phyloP scores from a whole-genome alignment of 1,284 basidiomycete genomes.

The Somion occarium region DNA sequence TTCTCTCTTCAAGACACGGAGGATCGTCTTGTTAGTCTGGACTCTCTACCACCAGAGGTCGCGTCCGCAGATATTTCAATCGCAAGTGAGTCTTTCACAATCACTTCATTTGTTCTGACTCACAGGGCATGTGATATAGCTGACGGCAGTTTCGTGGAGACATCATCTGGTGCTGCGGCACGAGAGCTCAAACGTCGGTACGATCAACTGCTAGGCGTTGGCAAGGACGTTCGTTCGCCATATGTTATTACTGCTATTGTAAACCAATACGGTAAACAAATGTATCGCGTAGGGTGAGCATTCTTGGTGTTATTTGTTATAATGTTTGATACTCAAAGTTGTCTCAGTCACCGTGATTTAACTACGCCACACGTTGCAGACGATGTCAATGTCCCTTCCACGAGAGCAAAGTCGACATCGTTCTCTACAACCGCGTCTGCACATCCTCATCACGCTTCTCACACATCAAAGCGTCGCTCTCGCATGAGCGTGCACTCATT shows the following conservation, averaged over 20 bases:
- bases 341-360: not conserved
- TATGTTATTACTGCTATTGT: constrained; percentile 74
- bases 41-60: constrained; percentile 41
- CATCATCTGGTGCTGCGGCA: constrained; percentile 66
- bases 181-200: constrained; percentile 70
- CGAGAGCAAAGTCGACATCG: constrained; percentile 12
- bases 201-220: constrained; percentile 63
- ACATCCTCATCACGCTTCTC: constrained; percentile 15
- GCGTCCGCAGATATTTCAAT: constrained; percentile 55
- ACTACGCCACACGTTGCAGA: constrained; percentile 15
- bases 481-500: constrained; percentile 67
- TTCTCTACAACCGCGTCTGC: constrained; percentile 12
- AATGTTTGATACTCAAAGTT: not conserved
- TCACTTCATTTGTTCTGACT: not conserved
- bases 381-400: constrained; percentile 21
- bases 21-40: constrained; percentile 17
- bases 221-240: constrained; percentile 62
- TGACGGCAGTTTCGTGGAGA: constrained; percentile 74
- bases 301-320: not conserved
- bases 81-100: constrained; percentile 44
- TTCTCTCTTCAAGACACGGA: constrained; percentile 38
- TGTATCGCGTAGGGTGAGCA: constrained; percentile 71
- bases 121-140: constrained; percentile 11
- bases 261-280: constrained; percentile 71
- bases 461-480: constrained; percentile 42